phyloP scores from a whole-genome alignment of 106 monocot genomes.

The Gastrodia elata region DNA sequence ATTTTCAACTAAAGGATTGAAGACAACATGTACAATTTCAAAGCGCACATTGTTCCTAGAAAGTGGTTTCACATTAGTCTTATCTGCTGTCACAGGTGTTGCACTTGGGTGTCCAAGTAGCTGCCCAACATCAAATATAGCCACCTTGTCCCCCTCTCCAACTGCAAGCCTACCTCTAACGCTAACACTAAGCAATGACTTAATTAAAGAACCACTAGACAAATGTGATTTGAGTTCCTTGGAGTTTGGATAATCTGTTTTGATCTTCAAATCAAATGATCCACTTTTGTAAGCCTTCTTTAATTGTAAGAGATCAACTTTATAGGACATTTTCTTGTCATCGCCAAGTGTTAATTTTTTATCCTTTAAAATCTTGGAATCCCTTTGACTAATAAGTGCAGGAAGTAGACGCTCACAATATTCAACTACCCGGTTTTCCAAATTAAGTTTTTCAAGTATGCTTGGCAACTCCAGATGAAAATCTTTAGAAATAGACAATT shows the following conservation, averaged over 20 bases:
- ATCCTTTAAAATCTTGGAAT: conserved; percentile 61
- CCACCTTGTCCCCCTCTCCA: conserved; percentile 94
- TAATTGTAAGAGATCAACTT: conserved; percentile 59
- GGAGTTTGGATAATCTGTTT: conserved; percentile 92
- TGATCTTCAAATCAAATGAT: conserved; percentile 87
- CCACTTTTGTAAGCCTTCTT: conserved; percentile 94
- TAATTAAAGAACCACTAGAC: conserved; percentile 59
- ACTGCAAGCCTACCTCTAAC: conserved; percentile 82
- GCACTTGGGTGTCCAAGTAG: conserved; percentile 74
- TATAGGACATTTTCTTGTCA: conserved; percentile 49
- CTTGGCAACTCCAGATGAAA: conserved; percentile 43
- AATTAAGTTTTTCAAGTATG: conserved; percentile 47
- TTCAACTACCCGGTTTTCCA: conserved; percentile 52
- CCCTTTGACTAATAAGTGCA: conserved; percentile 31
- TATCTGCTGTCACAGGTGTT: conserved; percentile 69
- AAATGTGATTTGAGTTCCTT: conserved; percentile 80
- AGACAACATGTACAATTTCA: conserved; percentile 83
- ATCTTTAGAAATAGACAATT: conserved; percentile 57
- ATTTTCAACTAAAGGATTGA: conserved; percentile 80
- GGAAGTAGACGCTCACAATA: conserved; percentile 72
- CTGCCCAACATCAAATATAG: conserved; percentile 92
- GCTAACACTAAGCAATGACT: conserved; percentile 77
- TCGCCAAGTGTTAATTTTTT: conserved; percentile 56
- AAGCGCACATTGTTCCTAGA: conserved; percentile 88
- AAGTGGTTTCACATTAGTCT: conserved; percentile 78